Conservation (phyloP, 2,329 filamentous ascomycete genomes). For the Fusarium nygamai region DNA sequence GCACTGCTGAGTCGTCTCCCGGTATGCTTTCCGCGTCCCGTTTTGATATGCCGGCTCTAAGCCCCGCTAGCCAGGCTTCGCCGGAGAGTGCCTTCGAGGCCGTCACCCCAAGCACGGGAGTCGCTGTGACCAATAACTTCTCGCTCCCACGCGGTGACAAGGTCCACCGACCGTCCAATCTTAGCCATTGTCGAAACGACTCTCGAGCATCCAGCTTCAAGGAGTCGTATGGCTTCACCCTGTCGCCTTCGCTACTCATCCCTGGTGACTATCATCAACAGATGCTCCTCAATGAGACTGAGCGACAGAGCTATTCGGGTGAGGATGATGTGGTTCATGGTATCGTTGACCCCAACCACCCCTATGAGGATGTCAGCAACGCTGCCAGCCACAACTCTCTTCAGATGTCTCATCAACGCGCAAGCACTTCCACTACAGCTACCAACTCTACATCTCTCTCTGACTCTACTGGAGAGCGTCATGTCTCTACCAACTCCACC, state of each 20-base stretch:
- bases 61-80: slow-evolving; percentile 60
- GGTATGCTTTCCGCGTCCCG: slow-evolving; percentile 43
- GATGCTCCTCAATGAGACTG: slow-evolving; percentile 53
- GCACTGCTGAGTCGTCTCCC: slow-evolving; percentile 38
- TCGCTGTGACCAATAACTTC: slow-evolving; percentile 59
- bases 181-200: slow-evolving; percentile 51
- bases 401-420: slow-evolving; percentile 53
- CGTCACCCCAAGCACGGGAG: slow-evolving; percentile 53
- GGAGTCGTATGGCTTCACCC: slow-evolving; percentile 66
- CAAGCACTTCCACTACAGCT: slow-evolving; percentile 65
- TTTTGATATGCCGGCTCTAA: slow-evolving; percentile 59
- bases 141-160: slow-evolving; percentile 59
- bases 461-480: slow-evolving; percentile 60
- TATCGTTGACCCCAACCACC: slow-evolving; percentile 25
- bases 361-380: slow-evolving; percentile 35
- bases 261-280: slow-evolving; percentile 67
- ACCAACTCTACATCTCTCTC: slow-evolving; percentile 60
- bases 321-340: slow-evolving; percentile 46
- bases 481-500: slow-evolving; percentile 63
- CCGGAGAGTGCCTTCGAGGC: slow-evolving; percentile 54
- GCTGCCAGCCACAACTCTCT: slow-evolving; percentile 29
- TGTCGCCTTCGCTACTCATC: slow-evolving; percentile 71
- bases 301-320: slow-evolving; percentile 44
- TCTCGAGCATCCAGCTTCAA: slow-evolving; percentile 65
- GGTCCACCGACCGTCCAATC: slow-evolving; percentile 39